phyloP scores from a whole-genome alignment of 139 green algal species.

The Dunaliella primolecta region DNA sequence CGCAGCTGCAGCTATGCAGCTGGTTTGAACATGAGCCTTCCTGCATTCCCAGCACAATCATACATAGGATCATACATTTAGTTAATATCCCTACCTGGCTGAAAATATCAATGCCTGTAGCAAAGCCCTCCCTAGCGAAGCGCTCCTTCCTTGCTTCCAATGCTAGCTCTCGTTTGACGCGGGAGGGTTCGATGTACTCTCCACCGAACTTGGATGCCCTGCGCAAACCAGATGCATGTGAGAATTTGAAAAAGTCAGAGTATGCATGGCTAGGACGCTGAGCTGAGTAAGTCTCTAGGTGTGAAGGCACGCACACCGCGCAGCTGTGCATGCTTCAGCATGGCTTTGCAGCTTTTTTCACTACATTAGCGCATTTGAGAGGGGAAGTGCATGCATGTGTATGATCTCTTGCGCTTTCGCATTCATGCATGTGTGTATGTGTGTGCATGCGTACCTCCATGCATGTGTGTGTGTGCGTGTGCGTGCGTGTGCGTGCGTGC shows the following conservation, averaged over 20 bases:
- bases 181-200: constrained; percentile 42
- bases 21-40: too few relatives aligned
- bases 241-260: background rate
- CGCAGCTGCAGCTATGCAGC: too few relatives aligned
- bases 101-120: constrained; percentile 71
- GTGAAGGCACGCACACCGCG: too few relatives aligned
- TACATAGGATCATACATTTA: background rate
- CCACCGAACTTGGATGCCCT: constrained; percentile 39
- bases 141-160: constrained; percentile 32
- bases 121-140: constrained; percentile 45
- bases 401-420: too few relatives aligned
- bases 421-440: background rate
- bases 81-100: constrained; percentile 29
- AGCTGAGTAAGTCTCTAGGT: too few relatives aligned
- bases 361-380: too few relatives aligned
- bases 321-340: too few relatives aligned
- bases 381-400: too few relatives aligned
- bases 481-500: background rate
- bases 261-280: too few relatives aligned
- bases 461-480: background rate
- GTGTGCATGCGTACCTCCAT: background rate
- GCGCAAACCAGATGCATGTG: background rate
- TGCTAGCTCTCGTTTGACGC: constrained; percentile 34
- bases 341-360: too few relatives aligned
- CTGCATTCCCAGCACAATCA: too few relatives aligned